A percentile compares a stretch with the other conserved stretches of the same genome.
phyloP scores from a whole-genome alignment of 768 basidiomycete genomes.

The Leccinellum albellum region DNA sequence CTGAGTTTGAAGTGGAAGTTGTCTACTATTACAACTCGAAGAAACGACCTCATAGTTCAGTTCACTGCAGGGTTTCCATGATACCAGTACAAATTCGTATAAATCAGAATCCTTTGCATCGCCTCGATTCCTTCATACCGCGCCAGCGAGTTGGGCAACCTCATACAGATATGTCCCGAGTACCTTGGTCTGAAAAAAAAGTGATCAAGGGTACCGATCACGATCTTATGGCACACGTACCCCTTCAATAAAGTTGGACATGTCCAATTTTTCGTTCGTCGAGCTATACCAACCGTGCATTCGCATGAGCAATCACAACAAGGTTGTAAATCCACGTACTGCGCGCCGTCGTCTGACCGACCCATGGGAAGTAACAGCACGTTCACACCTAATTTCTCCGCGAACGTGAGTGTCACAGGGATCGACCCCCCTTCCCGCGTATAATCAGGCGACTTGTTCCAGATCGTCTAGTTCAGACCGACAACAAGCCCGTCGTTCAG shows the following conservation, averaged over 20 bases:
- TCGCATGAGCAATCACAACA: neutral
- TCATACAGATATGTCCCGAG: conserved; percentile 32
- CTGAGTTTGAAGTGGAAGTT: conserved; percentile 25
- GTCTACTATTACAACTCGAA: no score
- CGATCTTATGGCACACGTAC: conserved; percentile 39
- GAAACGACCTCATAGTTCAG: no score
- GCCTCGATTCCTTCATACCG: conserved; percentile 7
- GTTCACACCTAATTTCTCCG: conserved; percentile 81
- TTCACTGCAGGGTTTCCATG: neutral
- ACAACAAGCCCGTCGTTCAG: neutral
- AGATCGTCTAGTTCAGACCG: conserved; percentile 38
- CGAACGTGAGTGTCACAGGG: conserved; percentile 91
- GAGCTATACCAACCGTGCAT: conserved; percentile 44
- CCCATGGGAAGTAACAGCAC: conserved; percentile 91
- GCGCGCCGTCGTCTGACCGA: conserved; percentile 90
- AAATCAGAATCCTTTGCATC: neutral
- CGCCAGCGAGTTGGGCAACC: conserved; percentile 20
- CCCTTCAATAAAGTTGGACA: conserved; percentile 83
- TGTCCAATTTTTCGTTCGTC: conserved; percentile 93
- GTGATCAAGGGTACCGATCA: neutral
- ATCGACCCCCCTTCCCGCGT: conserved; percentile 94
- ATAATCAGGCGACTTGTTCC: conserved; percentile 71
- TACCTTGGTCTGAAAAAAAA: conserved; percentile 28
- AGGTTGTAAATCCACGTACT: conserved; percentile 46
- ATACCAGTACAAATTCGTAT: neutral